A percentile compares a stretch with the other conserved stretches of the same genome.
Conservation (phyloP, 805 yeast species). For the Phaffomyces opuntiae region DNA sequence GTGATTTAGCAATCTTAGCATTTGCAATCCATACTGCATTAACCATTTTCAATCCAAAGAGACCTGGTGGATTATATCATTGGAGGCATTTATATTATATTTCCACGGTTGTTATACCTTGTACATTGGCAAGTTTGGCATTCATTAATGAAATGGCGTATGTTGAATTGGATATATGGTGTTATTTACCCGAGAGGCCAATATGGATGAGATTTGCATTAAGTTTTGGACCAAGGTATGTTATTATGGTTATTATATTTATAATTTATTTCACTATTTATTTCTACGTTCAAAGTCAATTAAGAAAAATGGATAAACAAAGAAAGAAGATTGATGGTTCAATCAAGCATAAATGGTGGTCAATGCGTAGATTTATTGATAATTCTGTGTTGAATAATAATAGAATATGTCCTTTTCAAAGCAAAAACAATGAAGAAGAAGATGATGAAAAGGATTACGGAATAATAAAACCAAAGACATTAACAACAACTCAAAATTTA, state of each 20-base stretch:
- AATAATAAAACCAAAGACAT: neutral
- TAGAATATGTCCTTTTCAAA: too few species aligned
- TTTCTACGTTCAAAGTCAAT: constrained; percentile 57
- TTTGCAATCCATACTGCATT: constrained; percentile 81
- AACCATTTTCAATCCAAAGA: constrained; percentile 58
- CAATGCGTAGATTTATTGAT: neutral
- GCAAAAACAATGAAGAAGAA: neutral
- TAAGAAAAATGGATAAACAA: constrained; percentile 16
- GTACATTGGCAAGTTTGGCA: constrained; percentile 63
- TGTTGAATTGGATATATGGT: constrained; percentile 61
- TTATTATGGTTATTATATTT: constrained; percentile 55
- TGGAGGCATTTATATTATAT: constrained; percentile 53
- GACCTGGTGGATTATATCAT: constrained; percentile 63
- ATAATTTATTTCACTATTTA: constrained; percentile 65
- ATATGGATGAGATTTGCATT: constrained; percentile 66
- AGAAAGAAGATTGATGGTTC: neutral
- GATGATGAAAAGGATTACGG: neutral
- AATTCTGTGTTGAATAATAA: neutral
- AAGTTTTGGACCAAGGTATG: constrained; percentile 78
- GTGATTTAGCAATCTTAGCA: constrained; percentile 73
- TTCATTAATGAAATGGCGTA: constrained; percentile 55
- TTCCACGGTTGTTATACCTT: constrained; percentile 52
- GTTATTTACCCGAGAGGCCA: constrained; percentile 69
- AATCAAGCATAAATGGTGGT: constrained; percentile 3
- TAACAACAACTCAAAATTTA: neutral